These are phyloP conservation scores for Erodium texanum DNA, from an alignment of 441 rosid species.

Conservation along the genomic window DNA sequence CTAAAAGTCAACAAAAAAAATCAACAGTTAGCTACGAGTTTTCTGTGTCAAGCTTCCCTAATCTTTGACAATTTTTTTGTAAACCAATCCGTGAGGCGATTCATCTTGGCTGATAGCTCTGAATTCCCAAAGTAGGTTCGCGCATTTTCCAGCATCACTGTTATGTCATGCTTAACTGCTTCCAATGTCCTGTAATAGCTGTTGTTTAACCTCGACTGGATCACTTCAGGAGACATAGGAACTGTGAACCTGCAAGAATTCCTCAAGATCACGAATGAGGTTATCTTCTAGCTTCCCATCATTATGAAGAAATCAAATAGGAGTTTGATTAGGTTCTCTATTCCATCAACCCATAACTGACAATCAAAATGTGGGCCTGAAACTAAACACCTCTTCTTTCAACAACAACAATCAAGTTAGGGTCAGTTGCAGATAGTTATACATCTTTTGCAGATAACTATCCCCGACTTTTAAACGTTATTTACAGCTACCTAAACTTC, in stretches of 20 bases:
- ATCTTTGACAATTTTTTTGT: conserved; percentile 33
- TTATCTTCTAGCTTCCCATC: neutral
- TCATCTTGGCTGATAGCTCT: conserved; percentile 40
- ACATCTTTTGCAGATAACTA: too few relatives aligned
- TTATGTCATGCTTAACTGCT: conserved; percentile 49
- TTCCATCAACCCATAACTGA: neutral
- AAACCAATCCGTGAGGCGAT: conserved; percentile 54
- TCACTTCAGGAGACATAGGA: conserved; percentile 52
- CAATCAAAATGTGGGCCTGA: neutral
- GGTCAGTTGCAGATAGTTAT: too few relatives aligned
- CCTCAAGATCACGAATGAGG: conserved; percentile 1
- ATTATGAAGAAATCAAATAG: neutral
- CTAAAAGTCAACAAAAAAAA: neutral
- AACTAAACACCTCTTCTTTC: conserved; percentile 2
- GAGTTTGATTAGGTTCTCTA: neutral
- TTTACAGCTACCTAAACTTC: too few relatives aligned
- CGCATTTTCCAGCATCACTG: conserved; percentile 47
- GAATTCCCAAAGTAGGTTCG: conserved; percentile 34
- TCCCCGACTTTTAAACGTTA: too few relatives aligned
- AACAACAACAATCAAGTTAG: neutral
- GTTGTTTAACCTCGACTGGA: conserved; percentile 51
- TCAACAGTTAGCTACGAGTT: neutral
- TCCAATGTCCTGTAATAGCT: conserved; percentile 52
- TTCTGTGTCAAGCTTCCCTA: neutral
- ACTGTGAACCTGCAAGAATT: conserved; percentile 56